Evolutionary conservation across 495 filamentous ascomycete genomes (phyloP).

Genomic region (Penicillium crystallinum): DNA sequence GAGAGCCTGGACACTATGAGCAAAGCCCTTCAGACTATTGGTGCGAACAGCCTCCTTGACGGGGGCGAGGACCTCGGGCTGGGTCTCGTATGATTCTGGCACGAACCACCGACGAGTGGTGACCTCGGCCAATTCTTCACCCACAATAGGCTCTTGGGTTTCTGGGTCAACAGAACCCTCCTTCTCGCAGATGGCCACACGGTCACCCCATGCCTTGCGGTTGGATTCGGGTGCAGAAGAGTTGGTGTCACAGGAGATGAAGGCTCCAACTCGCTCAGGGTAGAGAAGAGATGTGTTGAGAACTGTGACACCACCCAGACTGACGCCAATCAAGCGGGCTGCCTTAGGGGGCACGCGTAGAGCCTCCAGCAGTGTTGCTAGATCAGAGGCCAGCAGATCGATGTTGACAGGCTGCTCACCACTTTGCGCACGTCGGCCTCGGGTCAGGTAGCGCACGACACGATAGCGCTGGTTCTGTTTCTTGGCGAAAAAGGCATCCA

Average conservation of each 20-base stretch:
- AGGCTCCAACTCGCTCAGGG: conserved; percentile 50
- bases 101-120: conserved; percentile 76
- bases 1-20: conserved; percentile 62
- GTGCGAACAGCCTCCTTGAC: conserved; percentile 55
- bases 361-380: conserved; percentile 52
- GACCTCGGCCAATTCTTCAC: conserved; percentile 53
- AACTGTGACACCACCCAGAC: conserved; percentile 69
- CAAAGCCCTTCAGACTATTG: conserved; percentile 67
- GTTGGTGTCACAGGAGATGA: conserved; percentile 77
- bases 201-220: conserved; percentile 69
- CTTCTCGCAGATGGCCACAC: conserved; percentile 61
- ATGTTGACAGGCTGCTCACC: conserved; percentile 50
- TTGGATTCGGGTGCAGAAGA: conserved; percentile 61
- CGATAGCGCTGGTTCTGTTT: conserved; percentile 57
- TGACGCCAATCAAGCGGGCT: conserved; percentile 63
- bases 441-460: conserved; percentile 65
- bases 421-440: conserved; percentile 49
- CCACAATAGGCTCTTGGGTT: conserved; percentile 51
- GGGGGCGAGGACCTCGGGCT: conserved; percentile 44
- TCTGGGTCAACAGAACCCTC: conserved; percentile 39
- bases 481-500: conserved; percentile 54
- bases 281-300: conserved; percentile 65
- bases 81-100: conserved; percentile 50
- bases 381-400: conserved; percentile 61
- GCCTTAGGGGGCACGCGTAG: conserved; percentile 54